Evolutionary conservation across 305 asterid genomes (phyloP).

Genomic region (Plantago coronopus): DNA sequence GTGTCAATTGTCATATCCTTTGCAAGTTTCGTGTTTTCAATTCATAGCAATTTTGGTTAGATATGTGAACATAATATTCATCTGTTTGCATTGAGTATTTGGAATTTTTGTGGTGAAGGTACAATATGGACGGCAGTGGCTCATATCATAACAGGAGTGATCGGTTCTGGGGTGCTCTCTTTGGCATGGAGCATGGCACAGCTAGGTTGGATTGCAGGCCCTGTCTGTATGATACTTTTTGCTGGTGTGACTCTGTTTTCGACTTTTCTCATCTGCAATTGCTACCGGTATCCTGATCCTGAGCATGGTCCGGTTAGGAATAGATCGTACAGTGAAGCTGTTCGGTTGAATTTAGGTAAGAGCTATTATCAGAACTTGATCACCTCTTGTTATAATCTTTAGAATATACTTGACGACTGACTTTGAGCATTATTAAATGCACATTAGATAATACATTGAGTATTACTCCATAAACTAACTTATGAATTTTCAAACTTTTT

Average conservation of each 20-base stretch:
- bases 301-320: conserved; percentile 31
- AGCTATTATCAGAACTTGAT: background rate
- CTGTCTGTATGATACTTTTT: conserved; percentile 34
- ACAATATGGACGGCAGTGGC: conserved; percentile 54
- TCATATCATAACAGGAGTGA: conserved; percentile 50
- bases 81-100: no score
- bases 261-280: conserved; percentile 34
- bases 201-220: conserved; percentile 60
- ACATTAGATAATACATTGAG: background rate
- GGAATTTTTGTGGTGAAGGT: conserved; percentile 27
- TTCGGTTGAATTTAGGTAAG: conserved; percentile 38
- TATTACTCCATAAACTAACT: no score
- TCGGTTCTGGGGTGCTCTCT: conserved; percentile 58
- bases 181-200: conserved; percentile 57
- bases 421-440: background rate
- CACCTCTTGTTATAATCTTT: background rate
- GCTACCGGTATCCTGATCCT: conserved; percentile 43
- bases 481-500: no score
- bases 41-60: background rate
- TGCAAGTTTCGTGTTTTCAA: background rate
- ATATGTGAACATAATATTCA: background rate
- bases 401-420: background rate
- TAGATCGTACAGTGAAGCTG: conserved; percentile 37
- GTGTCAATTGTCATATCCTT: conserved; percentile 1
- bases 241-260: conserved; percentile 39